phyloP scores from a whole-genome alignment of 805 yeast species.

The Ogataea haglerorum region DNA sequence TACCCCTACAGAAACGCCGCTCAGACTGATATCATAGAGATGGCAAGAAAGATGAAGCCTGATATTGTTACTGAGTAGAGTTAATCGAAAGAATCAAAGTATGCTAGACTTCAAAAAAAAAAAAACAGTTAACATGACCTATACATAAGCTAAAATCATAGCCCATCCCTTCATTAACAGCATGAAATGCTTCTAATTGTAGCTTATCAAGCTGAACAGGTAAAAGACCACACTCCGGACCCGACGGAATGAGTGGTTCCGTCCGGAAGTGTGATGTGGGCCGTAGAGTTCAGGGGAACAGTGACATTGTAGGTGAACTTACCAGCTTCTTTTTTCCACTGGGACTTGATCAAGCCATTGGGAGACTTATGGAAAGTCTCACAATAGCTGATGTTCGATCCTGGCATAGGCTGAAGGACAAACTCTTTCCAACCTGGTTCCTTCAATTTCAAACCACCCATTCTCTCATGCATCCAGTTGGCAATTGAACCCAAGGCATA shows the following conservation, averaged over 20 bases:
- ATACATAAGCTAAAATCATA: background rate
- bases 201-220: background rate
- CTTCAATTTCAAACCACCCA: slow-evolving; percentile 17
- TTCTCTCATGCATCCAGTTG: slow-evolving; percentile 18
- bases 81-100: too few species aligned
- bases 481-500: slow-evolving; percentile 26
- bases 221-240: slow-evolving; percentile 11
- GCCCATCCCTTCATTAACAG: background rate
- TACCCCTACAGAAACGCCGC: too few species aligned
- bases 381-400: slow-evolving; percentile 11
- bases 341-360: slow-evolving; percentile 12
- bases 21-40: too few species aligned
- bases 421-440: slow-evolving; percentile 22
- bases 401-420: slow-evolving; percentile 13
- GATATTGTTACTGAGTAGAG: too few species aligned
- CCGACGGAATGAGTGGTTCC: slow-evolving; percentile 12
- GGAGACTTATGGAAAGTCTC: slow-evolving; percentile 11
- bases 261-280: slow-evolving; percentile 13
- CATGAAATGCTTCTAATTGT: background rate
- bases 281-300: slow-evolving; percentile 13
- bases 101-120: background rate
- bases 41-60: too few species aligned
- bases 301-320: slow-evolving; percentile 9
- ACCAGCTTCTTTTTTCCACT: slow-evolving; percentile 11
- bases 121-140: background rate